These are phyloP conservation scores for Phytophthora kernoviae DNA, from an alignment of 352 stramenopile genomes.

Conservation along the genomic window DNA sequence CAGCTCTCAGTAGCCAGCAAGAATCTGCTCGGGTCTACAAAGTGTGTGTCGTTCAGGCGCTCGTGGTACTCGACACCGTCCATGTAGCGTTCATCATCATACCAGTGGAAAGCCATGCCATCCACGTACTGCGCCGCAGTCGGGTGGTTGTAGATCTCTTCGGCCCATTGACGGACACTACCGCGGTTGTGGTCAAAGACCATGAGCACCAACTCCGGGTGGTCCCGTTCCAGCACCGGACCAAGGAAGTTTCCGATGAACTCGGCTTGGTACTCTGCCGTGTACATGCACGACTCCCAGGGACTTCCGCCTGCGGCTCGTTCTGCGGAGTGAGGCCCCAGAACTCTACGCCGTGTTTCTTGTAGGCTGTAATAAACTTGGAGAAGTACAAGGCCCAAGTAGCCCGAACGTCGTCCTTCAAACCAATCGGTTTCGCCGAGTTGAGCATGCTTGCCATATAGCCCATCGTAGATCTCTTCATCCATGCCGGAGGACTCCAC, in stretches of 20 bases:
- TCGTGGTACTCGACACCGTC: conserved; percentile 81
- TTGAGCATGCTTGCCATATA: conserved; percentile 70
- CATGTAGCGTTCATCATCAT: conserved; percentile 65
- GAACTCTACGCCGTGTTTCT: conserved; percentile 75
- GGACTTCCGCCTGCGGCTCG: conserved; percentile 77
- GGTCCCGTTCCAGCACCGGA: conserved; percentile 69
- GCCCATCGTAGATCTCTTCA: conserved; percentile 60
- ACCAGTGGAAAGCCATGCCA: conserved; percentile 94
- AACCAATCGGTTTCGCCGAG: conserved; percentile 57
- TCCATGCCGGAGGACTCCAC: conserved; percentile 92
- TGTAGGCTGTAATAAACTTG: conserved; percentile 93
- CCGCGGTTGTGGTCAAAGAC: conserved; percentile 93
- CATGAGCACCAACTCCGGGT: conserved; percentile 86
- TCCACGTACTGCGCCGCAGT: conserved; percentile 80
- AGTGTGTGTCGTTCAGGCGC: conserved; percentile 81
- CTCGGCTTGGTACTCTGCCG: conserved; percentile 54
- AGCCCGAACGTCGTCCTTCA: conserved; percentile 54
- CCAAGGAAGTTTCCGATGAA: conserved; percentile 86
- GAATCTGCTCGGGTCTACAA: conserved; percentile 65
- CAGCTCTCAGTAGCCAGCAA: conserved; percentile 79
- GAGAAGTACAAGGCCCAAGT: conserved; percentile 92
- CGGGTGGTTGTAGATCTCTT: conserved; percentile 68
- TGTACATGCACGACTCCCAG: conserved; percentile 76
- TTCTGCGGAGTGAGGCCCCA: conserved; percentile 93
- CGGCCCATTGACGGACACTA: conserved; percentile 73